phyloP scores from a whole-genome alignment of 345 rosid species.

The Murraya paniculata region DNA sequence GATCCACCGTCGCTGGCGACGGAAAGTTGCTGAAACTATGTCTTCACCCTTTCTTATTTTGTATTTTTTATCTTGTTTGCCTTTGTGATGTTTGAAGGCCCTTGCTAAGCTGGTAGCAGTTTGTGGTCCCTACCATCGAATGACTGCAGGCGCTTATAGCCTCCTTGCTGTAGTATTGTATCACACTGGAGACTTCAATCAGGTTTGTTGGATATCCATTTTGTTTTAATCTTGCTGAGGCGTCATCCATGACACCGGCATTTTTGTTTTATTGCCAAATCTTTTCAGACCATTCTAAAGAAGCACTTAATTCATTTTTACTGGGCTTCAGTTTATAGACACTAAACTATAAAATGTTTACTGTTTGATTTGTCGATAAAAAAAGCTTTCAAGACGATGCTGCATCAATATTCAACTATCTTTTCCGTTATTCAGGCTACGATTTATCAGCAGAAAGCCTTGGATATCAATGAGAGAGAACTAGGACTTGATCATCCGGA shows the following conservation, averaged over 20 bases:
- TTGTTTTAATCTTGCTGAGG: constrained; percentile 1
- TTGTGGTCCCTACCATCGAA: constrained; percentile 97
- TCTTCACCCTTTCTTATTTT: background rate
- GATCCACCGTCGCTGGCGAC: too few relatives aligned
- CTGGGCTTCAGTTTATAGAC: background rate
- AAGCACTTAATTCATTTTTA: background rate
- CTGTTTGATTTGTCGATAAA: background rate
- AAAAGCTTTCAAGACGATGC: constrained; percentile 20
- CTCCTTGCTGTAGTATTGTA: constrained; percentile 97
- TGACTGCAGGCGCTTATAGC: constrained; percentile 99
- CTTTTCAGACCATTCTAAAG: background rate
- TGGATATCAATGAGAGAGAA: constrained; percentile 99
- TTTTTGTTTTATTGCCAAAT: constrained; percentile 3
- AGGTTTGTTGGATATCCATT: constrained; percentile 48
- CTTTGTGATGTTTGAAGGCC: constrained; percentile 54
- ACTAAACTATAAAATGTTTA: background rate
- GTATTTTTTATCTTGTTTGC: constrained; percentile 8
- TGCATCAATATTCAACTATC: constrained; percentile 9
- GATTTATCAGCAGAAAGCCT: constrained; percentile 95
- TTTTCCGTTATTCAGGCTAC: constrained; percentile 65
- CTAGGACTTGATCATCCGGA: constrained; percentile 98
- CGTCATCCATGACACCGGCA: background rate
- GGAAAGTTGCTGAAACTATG: background rate
- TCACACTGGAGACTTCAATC: constrained; percentile 99
- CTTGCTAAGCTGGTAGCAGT: constrained; percentile 96